Evolutionary conservation across 257 asterid genomes (phyloP).

Genomic region (Lithospermum erythrorhizon): DNA sequence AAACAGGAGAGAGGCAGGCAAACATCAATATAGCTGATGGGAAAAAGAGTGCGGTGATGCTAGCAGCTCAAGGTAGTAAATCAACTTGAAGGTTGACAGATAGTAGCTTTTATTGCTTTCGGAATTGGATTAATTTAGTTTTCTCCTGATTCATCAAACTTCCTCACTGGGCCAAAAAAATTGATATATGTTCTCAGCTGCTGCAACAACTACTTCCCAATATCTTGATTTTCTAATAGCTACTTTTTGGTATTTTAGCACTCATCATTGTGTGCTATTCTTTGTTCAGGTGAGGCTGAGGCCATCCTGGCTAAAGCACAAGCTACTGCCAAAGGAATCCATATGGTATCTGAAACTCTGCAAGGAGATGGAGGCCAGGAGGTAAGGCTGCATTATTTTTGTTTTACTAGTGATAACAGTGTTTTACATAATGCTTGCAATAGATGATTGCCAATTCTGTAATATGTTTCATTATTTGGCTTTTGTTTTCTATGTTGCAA

Average conservation of each 20-base stretch:
- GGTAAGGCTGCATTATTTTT: slow-evolving; percentile 31
- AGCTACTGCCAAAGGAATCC: slow-evolving; percentile 78
- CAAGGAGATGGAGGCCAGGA: slow-evolving; percentile 57
- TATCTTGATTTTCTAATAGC: background rate
- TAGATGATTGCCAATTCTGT: too few species aligned
- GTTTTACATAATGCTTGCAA: too few species aligned
- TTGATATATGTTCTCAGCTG: too few species aligned
- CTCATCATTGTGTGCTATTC: background rate
- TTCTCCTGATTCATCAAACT: background rate
- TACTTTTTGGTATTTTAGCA: background rate
- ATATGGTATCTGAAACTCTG: slow-evolving; percentile 58
- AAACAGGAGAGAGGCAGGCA: slow-evolving; percentile 85
- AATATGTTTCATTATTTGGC: too few species aligned
- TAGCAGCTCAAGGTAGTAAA: background rate
- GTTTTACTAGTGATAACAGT: background rate
- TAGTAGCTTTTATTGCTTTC: background rate
- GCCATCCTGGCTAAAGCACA: slow-evolving; percentile 78
- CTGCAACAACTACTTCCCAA: too few species aligned
- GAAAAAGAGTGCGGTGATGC: slow-evolving; percentile 22
- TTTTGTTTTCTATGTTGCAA: too few species aligned
- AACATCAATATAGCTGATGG: slow-evolving; percentile 75
- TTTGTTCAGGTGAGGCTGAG: slow-evolving; percentile 71
- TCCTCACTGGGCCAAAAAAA: background rate
- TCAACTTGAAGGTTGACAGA: background rate
- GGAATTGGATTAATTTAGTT: background rate